Conservation (phyloP, 2,329 filamentous ascomycete species). For the Nemania bipapillata region DNA sequence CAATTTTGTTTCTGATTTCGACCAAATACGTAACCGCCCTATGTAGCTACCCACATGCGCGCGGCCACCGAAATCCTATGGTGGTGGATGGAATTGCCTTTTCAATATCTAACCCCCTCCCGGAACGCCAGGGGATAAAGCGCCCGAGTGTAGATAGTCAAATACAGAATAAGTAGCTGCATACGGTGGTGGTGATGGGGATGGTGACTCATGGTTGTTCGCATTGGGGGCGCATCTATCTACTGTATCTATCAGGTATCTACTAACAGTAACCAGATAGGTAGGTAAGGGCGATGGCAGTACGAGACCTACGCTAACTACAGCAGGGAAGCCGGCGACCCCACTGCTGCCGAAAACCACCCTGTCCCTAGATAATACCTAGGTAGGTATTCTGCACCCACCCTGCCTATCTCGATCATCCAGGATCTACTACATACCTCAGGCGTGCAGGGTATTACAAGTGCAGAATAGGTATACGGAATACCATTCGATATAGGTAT, state of each 20-base stretch:
- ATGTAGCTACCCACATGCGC: not conserved
- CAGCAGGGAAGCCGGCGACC: not conserved
- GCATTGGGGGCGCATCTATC: no score
- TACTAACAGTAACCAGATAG: no score
- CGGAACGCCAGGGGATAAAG: not conserved
- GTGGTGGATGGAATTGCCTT: not conserved
- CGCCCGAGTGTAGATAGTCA: not conserved
- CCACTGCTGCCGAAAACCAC: not conserved
- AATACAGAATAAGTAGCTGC: not conserved
- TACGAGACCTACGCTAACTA: not conserved
- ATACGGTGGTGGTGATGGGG: no score
- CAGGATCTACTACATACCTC: not conserved
- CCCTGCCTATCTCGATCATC: not conserved
- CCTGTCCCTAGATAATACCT: no score
- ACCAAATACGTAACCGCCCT: not conserved
- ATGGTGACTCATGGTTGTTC: no score
- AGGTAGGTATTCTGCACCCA: no score
- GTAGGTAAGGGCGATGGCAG: no score
- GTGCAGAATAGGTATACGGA: no score
- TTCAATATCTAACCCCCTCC: not conserved
- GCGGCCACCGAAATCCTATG: conserved; percentile 3
- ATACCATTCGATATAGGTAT: not conserved
- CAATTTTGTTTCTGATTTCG: conserved; percentile 6
- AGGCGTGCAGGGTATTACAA: not conserved
- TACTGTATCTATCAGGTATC: no score